Percentiles rank a stretch among this genome's conserved stretches.
Evolutionary conservation across 2,329 filamentous ascomycete species (phyloP).

Genomic region (Trichoderma cornu-damae): DNA sequence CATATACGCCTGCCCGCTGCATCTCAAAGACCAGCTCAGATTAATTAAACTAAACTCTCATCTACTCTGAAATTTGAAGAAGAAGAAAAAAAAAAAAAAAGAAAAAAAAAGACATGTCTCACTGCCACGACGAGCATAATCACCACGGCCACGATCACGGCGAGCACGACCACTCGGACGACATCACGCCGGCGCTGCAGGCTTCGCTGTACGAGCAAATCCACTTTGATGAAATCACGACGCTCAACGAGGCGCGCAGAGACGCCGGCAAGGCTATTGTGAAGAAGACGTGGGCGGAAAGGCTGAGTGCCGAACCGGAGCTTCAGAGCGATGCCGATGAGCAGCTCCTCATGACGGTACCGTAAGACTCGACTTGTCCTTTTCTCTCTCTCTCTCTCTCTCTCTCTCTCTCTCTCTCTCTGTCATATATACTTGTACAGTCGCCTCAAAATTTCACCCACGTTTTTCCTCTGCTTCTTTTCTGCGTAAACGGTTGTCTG

Average conservation of each 20-base stretch:
- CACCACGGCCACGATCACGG: slow-evolving; percentile 48
- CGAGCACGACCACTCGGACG: slow-evolving; percentile 82
- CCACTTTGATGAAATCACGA: slow-evolving; percentile 77
- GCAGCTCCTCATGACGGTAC: slow-evolving; percentile 87
- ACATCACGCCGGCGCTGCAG: slow-evolving; percentile 86
- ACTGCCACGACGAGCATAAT: slow-evolving; percentile 49
- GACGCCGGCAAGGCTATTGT: slow-evolving; percentile 69
- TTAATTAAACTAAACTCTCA: too few relatives aligned
- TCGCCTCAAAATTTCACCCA: neutral
- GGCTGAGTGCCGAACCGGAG: slow-evolving; percentile 65
- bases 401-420: neutral
- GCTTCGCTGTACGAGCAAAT: slow-evolving; percentile 88
- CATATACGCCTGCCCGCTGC: neutral
- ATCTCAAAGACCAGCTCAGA: neutral
- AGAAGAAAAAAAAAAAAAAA: neutral
- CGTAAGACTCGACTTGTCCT: slow-evolving; percentile 52
- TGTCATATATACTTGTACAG: neutral
- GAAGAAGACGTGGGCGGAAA: slow-evolving; percentile 86
- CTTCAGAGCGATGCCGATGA: slow-evolving; percentile 84
- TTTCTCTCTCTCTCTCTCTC: neutral
- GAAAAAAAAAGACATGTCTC: slow-evolving; percentile 32
- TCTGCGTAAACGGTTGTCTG: neutral
- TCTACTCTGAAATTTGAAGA: neutral
- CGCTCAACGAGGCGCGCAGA: slow-evolving; percentile 71
- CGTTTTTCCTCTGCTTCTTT: too few relatives aligned